These are phyloP conservation scores for Casuarina cunninghamiana DNA, from an alignment of 306 rosid genomes.

Conservation along the genomic window DNA sequence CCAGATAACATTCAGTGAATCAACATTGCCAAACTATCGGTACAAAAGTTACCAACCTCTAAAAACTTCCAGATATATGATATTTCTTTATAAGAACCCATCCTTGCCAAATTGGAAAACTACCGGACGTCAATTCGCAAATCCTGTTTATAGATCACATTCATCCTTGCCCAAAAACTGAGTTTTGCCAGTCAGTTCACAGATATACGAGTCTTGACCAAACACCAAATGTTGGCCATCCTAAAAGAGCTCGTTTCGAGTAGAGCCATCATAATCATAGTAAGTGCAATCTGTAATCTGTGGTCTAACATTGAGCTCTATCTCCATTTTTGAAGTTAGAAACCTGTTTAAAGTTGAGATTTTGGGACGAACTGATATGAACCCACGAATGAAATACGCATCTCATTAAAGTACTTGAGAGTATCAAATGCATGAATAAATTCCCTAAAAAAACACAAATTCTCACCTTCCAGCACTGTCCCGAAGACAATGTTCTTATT, in stretches of 20 bases:
- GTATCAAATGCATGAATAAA: too few relatives aligned
- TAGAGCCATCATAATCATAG: background rate
- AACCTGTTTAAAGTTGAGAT: too few relatives aligned
- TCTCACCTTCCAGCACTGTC: constrained; percentile 75
- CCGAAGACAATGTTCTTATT: constrained; percentile 78
- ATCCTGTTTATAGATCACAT: background rate
- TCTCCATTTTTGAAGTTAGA: too few relatives aligned
- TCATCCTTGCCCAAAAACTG: background rate
- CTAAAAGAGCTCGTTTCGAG: background rate
- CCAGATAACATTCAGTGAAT: background rate
- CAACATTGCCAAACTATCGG: background rate
- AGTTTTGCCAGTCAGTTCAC: background rate
- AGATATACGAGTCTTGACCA: background rate
- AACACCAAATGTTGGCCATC: background rate
- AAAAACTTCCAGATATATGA: too few relatives aligned
- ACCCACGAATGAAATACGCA: too few relatives aligned
- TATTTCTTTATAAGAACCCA: too few relatives aligned
- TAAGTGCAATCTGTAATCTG: too few relatives aligned
- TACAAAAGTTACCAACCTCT: background rate
- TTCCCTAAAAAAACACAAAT: too few relatives aligned
- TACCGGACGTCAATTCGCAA: background rate
- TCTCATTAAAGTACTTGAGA: too few relatives aligned
- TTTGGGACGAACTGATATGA: too few relatives aligned
- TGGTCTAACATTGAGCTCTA: too few relatives aligned
- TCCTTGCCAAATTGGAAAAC: background rate